Percentiles rank a stretch among this genome's conserved stretches.
Conservation (phyloP, 2,329 filamentous ascomycete species). For the Pseudocercospora musae region DNA sequence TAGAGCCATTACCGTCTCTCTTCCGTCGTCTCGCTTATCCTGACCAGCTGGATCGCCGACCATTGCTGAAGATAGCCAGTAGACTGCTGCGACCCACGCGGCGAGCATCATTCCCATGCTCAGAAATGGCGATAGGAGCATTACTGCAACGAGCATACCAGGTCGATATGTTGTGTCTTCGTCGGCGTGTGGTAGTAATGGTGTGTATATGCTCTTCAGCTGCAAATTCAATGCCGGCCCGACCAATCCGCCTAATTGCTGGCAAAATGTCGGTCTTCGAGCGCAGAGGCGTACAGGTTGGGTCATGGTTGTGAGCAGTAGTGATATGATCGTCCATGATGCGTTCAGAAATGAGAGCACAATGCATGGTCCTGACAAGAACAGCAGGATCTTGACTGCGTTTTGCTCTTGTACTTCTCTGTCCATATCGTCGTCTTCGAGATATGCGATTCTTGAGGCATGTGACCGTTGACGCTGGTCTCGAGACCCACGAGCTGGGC, state of each 20-base stretch:
- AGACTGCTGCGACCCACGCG: slow-evolving; percentile 58
- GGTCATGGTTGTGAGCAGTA: slow-evolving; percentile 51
- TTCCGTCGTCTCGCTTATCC: slow-evolving; percentile 58
- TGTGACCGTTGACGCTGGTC: slow-evolving; percentile 4
- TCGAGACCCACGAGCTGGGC: slow-evolving; percentile 14
- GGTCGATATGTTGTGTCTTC: slow-evolving; percentile 40
- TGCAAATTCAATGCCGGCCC: slow-evolving; percentile 53
- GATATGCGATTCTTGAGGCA: slow-evolving; percentile 19
- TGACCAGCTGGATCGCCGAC: slow-evolving; percentile 60
- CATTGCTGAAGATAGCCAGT: slow-evolving; percentile 54
- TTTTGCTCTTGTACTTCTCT: slow-evolving; percentile 43
- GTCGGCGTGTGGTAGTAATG: slow-evolving; percentile 30
- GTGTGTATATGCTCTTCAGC: slow-evolving; percentile 48
- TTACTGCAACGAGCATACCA: slow-evolving; percentile 50
- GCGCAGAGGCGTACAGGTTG: slow-evolving; percentile 56
- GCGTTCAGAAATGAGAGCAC: slow-evolving; percentile 53
- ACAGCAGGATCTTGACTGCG: slow-evolving; percentile 48
- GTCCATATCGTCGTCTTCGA: slow-evolving; percentile 36
- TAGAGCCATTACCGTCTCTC: slow-evolving; percentile 57
- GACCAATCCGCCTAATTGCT: slow-evolving; percentile 52
- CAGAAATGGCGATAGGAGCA: slow-evolving; percentile 55
- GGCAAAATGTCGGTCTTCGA: slow-evolving; percentile 45
- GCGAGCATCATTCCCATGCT: slow-evolving; percentile 56
- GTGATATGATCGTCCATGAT: slow-evolving; percentile 53
- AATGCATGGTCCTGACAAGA: slow-evolving; percentile 53